Evolutionary conservation across 352 stramenopile species (phyloP).

Genomic region (Pythium plurisporium): DNA sequence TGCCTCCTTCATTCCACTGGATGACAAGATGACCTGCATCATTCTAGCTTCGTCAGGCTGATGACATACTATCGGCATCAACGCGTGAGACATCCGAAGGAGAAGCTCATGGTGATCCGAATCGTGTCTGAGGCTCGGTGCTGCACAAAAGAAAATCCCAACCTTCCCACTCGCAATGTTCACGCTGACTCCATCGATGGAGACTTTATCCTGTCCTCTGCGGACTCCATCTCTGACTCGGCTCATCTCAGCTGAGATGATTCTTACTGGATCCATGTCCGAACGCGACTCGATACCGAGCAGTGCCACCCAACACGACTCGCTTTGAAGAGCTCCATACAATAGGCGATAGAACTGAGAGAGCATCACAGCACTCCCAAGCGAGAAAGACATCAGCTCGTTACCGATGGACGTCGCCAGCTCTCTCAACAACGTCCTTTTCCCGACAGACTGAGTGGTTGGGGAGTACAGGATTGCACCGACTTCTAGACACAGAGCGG

Average conservation of each 20-base stretch:
- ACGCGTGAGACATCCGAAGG: slow-evolving; percentile 35
- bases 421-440: slow-evolving; percentile 40
- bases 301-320: slow-evolving; percentile 38
- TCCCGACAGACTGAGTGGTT: slow-evolving; percentile 22
- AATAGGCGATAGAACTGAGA: slow-evolving; percentile 38
- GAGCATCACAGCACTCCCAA: slow-evolving; percentile 27
- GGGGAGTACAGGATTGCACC: slow-evolving; percentile 41
- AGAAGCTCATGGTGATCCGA: slow-evolving; percentile 38
- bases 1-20: slow-evolving; percentile 40
- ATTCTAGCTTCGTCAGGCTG: slow-evolving; percentile 29
- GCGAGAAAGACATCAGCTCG: slow-evolving; percentile 40
- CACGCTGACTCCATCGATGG: slow-evolving; percentile 30
- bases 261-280: slow-evolving; percentile 21
- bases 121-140: slow-evolving; percentile 25
- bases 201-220: slow-evolving; percentile 27
- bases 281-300: slow-evolving; percentile 31
- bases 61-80: slow-evolving; percentile 39
- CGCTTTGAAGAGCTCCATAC: slow-evolving; percentile 34
- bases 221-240: slow-evolving; percentile 43
- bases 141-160: slow-evolving; percentile 33
- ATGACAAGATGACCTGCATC: slow-evolving; percentile 30
- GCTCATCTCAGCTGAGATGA: slow-evolving; percentile 42
- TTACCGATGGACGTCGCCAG: slow-evolving; percentile 40
- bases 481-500: slow-evolving; percentile 46
- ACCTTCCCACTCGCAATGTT: slow-evolving; percentile 34